Evolutionary conservation across 2,329 filamentous ascomycete species (phyloP), one percentile per base, ranked within the genome.

Genomic region (Pyrenophora tritici-repentis): DNA sequence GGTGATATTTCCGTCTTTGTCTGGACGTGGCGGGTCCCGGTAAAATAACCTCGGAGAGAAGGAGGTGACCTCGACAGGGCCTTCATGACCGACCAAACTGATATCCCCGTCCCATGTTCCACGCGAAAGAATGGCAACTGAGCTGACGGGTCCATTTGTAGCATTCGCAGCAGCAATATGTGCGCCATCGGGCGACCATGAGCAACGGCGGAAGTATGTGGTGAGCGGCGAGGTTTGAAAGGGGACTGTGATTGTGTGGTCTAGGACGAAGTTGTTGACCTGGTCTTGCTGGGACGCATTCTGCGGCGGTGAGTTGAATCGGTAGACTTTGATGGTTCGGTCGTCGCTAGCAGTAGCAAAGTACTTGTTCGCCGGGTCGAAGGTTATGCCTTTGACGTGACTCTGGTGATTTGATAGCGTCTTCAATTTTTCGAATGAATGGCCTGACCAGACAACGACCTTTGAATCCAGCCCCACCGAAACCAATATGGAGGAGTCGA

Each of bases 301-400:
- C 8, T 94, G 90, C 1, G 88, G 84, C 0, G 94, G 72, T 1
- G 93, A 89, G 2, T 90, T 96, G 73, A 97, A 99, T 52, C 92
- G 86, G 75, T 96, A 97, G 65, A 99, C 90, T 73, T 96, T 96
- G 75, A 99, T 96, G 2, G 91, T 93, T 53, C 94, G 86, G 74
- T 99, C 94, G 73, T 99, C 94, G 76, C 91, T 96, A 2, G 95
- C 92, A 0, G 95, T 99, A 13, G 95, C 94, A 75, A 99, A 99
- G 79, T 96, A 99, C 72, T 97, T 99, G 78, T 97, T 97, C 35
- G 94, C 94, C 0, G 94, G 94, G 70, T 99, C 94, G 70, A 99
- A 99, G 0, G 93, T 96, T 66, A 99, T 95, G 56, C 95, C 94
- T 74, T 99, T 99, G 77, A 99, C 94, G 72, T 97, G 95, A 72